Percentiles rank a stretch among this genome's conserved stretches.
Evolutionary conservation across 768 basidiomycete genomes (phyloP).

Genomic region (Leccinum imitatum): DNA sequence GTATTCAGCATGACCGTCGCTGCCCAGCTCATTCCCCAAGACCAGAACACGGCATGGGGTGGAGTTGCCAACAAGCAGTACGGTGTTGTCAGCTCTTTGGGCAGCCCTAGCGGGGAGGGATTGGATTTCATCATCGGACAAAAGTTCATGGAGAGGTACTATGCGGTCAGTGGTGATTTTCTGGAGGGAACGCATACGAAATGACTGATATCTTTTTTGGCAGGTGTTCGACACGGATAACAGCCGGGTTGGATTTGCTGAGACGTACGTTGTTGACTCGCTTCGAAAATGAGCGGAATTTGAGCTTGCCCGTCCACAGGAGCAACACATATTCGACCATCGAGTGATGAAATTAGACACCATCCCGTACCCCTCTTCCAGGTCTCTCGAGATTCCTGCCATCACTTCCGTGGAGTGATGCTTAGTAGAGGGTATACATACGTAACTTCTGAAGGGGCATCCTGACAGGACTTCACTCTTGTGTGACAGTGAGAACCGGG

Average conservation of each 20-base stretch:
- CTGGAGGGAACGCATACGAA: background rate
- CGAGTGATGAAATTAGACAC: background rate
- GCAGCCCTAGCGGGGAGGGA: background rate
- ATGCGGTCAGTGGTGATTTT: background rate
- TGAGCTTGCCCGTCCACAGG: background rate
- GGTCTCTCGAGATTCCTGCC: background rate
- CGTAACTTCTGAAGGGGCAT: background rate
- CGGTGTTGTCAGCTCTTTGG: background rate
- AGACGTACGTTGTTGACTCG: background rate
- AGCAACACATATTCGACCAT: background rate
- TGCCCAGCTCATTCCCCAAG: background rate
- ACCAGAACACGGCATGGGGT: background rate
- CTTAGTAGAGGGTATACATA: background rate
- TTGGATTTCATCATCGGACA: background rate
- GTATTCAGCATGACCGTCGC: background rate
- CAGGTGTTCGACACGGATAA: background rate
- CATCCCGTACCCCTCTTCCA: background rate
- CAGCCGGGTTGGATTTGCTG: background rate
- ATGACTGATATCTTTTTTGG: background rate
- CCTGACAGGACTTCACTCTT: background rate
- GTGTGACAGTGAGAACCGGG: background rate
- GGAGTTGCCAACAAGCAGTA: background rate
- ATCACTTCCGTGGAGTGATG: constrained; percentile 10
- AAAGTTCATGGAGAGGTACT: background rate
- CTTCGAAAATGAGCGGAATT: background rate